phyloP scores from a whole-genome alignment of 768 basidiomycete genomes.

The Ramaria rubella region DNA sequence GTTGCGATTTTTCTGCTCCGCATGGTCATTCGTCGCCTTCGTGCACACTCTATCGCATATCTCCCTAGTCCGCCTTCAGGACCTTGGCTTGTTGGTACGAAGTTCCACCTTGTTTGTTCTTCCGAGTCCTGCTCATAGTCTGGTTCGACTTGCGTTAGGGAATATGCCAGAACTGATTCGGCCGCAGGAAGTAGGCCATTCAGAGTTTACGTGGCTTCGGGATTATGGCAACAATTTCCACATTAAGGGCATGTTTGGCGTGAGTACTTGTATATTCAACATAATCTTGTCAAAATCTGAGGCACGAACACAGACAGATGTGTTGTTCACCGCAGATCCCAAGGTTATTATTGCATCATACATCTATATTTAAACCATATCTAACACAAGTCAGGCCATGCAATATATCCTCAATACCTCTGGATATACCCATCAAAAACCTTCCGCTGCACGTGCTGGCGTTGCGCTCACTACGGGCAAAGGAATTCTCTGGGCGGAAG shows the following conservation, averaged over 20 bases:
- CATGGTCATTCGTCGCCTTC: neutral
- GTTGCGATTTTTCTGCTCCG: neutral
- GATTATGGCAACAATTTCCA: slow-evolving; percentile 26
- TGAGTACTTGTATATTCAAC: neutral
- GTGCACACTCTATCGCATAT: neutral
- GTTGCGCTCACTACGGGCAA: slow-evolving; percentile 13
- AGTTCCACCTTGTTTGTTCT: no score
- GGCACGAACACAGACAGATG: slow-evolving; percentile 19
- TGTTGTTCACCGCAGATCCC: slow-evolving; percentile 27
- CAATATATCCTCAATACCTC: slow-evolving; percentile 25
- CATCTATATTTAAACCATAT: slow-evolving; percentile 23
- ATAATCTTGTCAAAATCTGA: neutral
- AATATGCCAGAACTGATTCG: slow-evolving; percentile 23
- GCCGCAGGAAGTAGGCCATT: slow-evolving; percentile 21
- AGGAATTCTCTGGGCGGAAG: slow-evolving; percentile 17
- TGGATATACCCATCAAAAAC: slow-evolving; percentile 23
- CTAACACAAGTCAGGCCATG: slow-evolving; percentile 17
- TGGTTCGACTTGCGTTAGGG: no score
- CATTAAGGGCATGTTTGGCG: slow-evolving; percentile 1
- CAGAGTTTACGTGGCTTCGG: slow-evolving; percentile 26
- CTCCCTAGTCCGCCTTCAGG: neutral
- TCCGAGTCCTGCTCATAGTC: neutral
- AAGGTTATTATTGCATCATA: slow-evolving; percentile 34
- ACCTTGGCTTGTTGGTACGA: slow-evolving; percentile 7
- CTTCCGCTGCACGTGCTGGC: neutral